A percentile compares a stretch with the other conserved stretches of the same genome.
Evolutionary conservation across 2,329 filamentous ascomycete genomes (phyloP).

Genomic region (Fusarium hostae): DNA sequence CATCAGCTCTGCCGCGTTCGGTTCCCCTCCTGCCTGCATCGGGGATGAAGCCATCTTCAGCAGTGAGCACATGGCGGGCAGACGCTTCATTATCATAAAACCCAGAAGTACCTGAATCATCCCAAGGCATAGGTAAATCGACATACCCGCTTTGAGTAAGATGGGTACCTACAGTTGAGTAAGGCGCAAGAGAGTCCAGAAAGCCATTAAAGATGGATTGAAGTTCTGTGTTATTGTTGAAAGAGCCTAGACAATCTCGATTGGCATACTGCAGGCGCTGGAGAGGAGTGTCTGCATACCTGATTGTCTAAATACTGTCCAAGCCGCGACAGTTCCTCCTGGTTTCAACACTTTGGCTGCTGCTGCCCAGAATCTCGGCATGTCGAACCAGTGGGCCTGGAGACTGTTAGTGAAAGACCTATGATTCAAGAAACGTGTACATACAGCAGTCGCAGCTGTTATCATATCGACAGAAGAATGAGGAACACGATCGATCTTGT

Average conservation of each 20-base stretch:
- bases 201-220: background rate
- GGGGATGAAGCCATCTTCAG: background rate
- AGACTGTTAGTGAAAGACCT: fast-evolving
- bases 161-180: background rate
- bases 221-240: background rate
- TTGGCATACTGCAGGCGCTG: fast-evolving
- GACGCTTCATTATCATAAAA: background rate
- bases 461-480: slow-evolving; percentile 7
- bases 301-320: background rate
- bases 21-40: fast-evolving
- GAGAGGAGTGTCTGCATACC: background rate
- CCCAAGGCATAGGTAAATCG: slow-evolving; percentile 10
- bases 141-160: background rate
- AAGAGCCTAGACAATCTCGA: fast-evolving
- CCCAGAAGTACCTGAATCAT: background rate
- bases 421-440: fast-evolving
- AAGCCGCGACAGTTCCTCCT: slow-evolving; percentile 8
- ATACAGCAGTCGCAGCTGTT: slow-evolving; percentile 8
- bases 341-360: slow-evolving; percentile 3
- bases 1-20: fast-evolving
- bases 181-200: background rate
- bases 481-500: background rate
- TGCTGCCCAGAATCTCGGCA: slow-evolving; percentile 6
- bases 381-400: slow-evolving; percentile 11
- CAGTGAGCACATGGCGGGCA: background rate